These are phyloP conservation scores for Bipolaris victoriae DNA, from an alignment of 2,329 filamentous ascomycete species.

Conservation along the genomic window DNA sequence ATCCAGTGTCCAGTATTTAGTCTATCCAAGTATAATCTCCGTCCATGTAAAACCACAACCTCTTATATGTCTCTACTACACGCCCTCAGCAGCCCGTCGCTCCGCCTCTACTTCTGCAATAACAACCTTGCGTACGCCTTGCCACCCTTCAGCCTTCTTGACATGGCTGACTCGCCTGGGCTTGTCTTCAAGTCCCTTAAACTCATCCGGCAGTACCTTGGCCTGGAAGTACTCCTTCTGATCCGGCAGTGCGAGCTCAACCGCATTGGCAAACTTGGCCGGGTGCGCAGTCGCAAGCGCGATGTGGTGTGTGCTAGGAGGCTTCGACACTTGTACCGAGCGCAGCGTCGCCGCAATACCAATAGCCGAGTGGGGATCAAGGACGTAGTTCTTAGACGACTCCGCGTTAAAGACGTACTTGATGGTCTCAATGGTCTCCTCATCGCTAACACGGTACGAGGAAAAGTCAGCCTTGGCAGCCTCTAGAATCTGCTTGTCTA, in stretches of 20 bases:
- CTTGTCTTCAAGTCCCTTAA: constrained; percentile 76
- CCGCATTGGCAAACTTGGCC: constrained; percentile 88
- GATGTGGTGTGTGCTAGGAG: constrained; percentile 68
- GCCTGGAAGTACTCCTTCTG: constrained; percentile 77
- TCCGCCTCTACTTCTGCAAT: constrained; percentile 70
- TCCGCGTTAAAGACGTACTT: constrained; percentile 56
- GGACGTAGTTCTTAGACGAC: constrained; percentile 67
- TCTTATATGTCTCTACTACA: constrained; percentile 13
- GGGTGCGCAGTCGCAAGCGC: constrained; percentile 93
- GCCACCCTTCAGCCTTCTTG: constrained; percentile 69
- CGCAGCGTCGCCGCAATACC: constrained; percentile 78
- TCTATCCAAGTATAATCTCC: constrained; percentile 5
- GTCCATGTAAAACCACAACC: not conserved
- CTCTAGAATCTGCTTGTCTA: constrained; percentile 74
- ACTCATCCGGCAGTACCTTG: constrained; percentile 80
- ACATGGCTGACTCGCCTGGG: constrained; percentile 75
- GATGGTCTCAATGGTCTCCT: constrained; percentile 57
- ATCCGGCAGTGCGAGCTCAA: constrained; percentile 76
- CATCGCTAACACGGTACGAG: constrained; percentile 72
- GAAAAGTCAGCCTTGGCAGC: constrained; percentile 77
- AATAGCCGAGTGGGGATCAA: constrained; percentile 92
- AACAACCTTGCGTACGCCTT: constrained; percentile 76
- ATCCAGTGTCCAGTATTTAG: not conserved
- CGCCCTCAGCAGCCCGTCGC: constrained; percentile 39
- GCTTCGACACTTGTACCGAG: constrained; percentile 63